These are phyloP conservation scores for Aspergillus pseudoglaucus DNA, from an alignment of 2,329 filamentous ascomycete species.

Conservation along the genomic window DNA sequence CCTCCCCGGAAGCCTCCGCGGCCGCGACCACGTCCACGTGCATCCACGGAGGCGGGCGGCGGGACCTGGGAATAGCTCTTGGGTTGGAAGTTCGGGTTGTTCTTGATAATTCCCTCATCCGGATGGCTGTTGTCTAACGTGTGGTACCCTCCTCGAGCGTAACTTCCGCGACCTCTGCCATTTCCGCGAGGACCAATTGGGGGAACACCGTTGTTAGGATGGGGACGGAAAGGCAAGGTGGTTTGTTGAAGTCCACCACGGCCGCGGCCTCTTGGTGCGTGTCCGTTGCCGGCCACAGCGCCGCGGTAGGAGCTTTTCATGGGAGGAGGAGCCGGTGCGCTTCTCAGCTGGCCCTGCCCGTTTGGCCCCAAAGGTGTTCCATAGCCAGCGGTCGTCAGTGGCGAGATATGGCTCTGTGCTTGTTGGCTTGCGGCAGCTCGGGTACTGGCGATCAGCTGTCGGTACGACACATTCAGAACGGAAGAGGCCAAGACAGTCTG, in stretches of 20 bases:
- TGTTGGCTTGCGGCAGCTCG: slow-evolving; percentile 35
- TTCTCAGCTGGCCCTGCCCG: slow-evolving; percentile 54
- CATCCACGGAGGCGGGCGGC: slow-evolving; percentile 37
- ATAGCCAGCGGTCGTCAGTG: slow-evolving; percentile 51
- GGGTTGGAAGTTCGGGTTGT: slow-evolving; percentile 52
- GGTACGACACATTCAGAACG: slow-evolving; percentile 78
- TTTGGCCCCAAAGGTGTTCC: slow-evolving; percentile 52
- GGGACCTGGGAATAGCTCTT: slow-evolving; percentile 49
- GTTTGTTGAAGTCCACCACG: slow-evolving; percentile 21
- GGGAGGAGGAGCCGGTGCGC: slow-evolving; percentile 52
- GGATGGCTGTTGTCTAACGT: slow-evolving; percentile 46
- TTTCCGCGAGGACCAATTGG: slow-evolving; percentile 25
- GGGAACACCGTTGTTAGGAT: slow-evolving; percentile 19
- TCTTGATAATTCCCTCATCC: slow-evolving; percentile 46
- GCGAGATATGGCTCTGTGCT: slow-evolving; percentile 52
- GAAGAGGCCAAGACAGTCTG: slow-evolving; percentile 84
- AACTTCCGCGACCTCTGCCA: slow-evolving; percentile 26
- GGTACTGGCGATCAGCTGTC: slow-evolving; percentile 63
- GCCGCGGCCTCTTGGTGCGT: slow-evolving; percentile 28
- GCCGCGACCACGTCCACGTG: slow-evolving; percentile 32
- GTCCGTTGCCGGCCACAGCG: slow-evolving; percentile 44
- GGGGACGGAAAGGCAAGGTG: slow-evolving; percentile 26
- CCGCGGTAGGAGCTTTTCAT: slow-evolving; percentile 54
- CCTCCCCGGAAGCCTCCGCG: slow-evolving; percentile 17
- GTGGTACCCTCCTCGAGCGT: slow-evolving; percentile 31